Conservation (phyloP, 495 filamentous ascomycete genomes). For the Annulohypoxylon nitens region DNA sequence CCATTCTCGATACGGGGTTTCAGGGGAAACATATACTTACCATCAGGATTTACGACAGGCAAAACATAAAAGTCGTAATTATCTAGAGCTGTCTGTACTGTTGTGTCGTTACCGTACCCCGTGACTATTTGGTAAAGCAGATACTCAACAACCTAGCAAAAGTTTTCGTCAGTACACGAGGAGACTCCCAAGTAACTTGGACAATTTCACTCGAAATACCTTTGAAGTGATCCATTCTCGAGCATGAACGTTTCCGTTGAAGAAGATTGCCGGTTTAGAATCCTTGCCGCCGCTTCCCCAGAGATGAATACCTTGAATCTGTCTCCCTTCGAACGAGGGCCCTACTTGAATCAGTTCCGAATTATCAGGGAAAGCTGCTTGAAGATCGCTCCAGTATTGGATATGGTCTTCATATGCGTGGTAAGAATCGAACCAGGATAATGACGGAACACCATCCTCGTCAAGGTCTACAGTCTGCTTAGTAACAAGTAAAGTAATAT, state of each 20-base stretch:
- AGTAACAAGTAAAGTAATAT: slow-evolving; percentile 8
- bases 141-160: slow-evolving; percentile 64
- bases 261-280: slow-evolving; percentile 68
- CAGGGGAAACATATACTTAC: slow-evolving; percentile 47
- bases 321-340: slow-evolving; percentile 62
- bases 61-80: slow-evolving; percentile 75
- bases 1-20: neutral
- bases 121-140: slow-evolving; percentile 66
- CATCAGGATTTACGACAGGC: slow-evolving; percentile 74
- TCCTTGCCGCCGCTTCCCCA: slow-evolving; percentile 67
- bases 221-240: slow-evolving; percentile 73
- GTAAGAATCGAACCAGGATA: slow-evolving; percentile 70
- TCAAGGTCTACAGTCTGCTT: slow-evolving; percentile 34
- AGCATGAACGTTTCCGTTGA: slow-evolving; percentile 74
- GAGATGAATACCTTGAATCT: slow-evolving; percentile 71
- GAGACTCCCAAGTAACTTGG: neutral
- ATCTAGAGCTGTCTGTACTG: slow-evolving; percentile 61
- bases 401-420: slow-evolving; percentile 69
- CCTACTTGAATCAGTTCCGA: slow-evolving; percentile 68
- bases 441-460: slow-evolving; percentile 35
- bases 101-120: slow-evolving; percentile 58
- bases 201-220: slow-evolving; percentile 35
- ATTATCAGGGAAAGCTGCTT: slow-evolving; percentile 60
- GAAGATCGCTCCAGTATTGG: slow-evolving; percentile 65
- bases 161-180: slow-evolving; percentile 8